Evolutionary conservation across 768 basidiomycete genomes (phyloP).

Genomic region (Nidularia sp.): DNA sequence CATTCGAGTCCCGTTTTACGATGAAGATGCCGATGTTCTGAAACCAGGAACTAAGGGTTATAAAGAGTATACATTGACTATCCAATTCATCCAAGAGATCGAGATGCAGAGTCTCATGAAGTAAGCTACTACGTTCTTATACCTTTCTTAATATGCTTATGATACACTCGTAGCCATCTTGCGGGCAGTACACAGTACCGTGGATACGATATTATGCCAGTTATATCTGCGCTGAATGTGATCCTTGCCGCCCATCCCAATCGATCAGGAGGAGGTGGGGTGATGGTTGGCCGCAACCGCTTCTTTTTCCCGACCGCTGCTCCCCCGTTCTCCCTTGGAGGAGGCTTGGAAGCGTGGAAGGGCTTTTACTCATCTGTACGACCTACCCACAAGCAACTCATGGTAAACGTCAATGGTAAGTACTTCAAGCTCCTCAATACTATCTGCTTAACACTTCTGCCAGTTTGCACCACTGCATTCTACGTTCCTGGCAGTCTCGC

Average conservation of each 20-base stretch:
- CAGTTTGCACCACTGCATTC: constrained; percentile 59
- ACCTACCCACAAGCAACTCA: constrained; percentile 49
- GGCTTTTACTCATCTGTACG: constrained; percentile 62
- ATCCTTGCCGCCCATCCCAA: constrained; percentile 55
- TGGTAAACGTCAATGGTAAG: constrained; percentile 64
- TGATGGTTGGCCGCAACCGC: constrained; percentile 62
- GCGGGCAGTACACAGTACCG: constrained; percentile 49
- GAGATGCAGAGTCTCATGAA: constrained; percentile 46
- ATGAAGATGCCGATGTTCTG: constrained; percentile 47
- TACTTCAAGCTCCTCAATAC: constrained; percentile 7
- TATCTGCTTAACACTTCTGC: neutral
- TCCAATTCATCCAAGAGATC: constrained; percentile 39
- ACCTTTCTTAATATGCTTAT: constrained; percentile 18
- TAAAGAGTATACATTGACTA: constrained; percentile 43
- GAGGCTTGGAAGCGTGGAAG: constrained; percentile 50
- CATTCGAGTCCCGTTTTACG: constrained; percentile 41
- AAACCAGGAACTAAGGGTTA: constrained; percentile 33
- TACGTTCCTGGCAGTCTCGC: constrained; percentile 64
- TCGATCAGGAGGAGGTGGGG: constrained; percentile 48
- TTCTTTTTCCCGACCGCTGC: constrained; percentile 56
- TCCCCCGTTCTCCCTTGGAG: constrained; percentile 50
- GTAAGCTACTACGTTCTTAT: constrained; percentile 24
- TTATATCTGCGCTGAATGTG: constrained; percentile 63
- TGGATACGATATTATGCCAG: constrained; percentile 52
- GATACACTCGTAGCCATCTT: constrained; percentile 48